Conservation (phyloP, 257 asterid species). For the Solanum appendiculatum region DNA sequence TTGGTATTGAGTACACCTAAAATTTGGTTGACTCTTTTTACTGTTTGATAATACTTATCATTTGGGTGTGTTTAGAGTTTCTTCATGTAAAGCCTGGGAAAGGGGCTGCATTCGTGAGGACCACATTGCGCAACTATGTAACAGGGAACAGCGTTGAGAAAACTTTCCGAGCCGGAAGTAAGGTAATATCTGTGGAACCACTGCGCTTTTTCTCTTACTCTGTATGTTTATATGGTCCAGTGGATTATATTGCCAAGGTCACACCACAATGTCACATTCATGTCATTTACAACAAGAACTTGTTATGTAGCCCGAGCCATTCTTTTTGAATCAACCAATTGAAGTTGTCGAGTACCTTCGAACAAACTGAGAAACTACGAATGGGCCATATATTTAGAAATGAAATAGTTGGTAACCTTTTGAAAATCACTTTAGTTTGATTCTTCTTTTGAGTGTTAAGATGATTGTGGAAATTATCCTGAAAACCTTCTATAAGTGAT, state of each 20-base stretch:
- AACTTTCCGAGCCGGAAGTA: constrained; percentile 95
- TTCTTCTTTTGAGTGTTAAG: neutral
- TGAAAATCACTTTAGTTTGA: neutral
- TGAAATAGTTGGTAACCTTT: neutral
- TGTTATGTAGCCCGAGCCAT: neutral
- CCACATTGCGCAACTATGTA: constrained; percentile 64
- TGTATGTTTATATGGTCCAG: neutral
- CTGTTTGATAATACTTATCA: neutral
- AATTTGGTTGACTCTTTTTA: neutral
- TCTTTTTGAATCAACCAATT: neutral
- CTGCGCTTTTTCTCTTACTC: neutral
- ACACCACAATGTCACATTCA: neutral
- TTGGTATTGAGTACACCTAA: neutral
- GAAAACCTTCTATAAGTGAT: neutral
- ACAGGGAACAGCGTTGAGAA: constrained; percentile 81
- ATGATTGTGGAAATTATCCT: neutral
- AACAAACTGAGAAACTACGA: neutral
- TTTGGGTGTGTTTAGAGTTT: constrained; percentile 51
- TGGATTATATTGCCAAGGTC: neutral
- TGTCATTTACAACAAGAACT: neutral
- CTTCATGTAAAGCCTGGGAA: constrained; percentile 98
- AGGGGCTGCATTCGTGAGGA: constrained; percentile 94
- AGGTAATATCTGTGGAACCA: constrained; percentile 35
- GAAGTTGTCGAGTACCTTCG: neutral
- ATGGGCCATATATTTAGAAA: neutral